Conservation (phyloP, 2,329 filamentous ascomycete genomes). For the Colletotrichum lupini region DNA sequence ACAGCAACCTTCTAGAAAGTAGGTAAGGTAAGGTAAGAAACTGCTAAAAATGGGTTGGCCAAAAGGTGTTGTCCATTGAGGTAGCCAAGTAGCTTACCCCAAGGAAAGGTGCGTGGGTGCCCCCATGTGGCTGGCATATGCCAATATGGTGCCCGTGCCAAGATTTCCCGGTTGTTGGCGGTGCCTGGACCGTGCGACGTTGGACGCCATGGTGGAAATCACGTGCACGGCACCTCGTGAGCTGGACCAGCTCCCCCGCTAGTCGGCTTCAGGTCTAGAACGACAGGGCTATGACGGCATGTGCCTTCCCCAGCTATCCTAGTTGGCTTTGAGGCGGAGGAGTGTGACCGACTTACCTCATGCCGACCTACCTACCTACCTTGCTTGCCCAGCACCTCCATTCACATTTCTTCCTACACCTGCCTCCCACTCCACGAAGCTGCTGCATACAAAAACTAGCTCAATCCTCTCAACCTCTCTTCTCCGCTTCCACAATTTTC, state of each 20-base stretch:
- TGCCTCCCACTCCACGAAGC: slow-evolving; percentile 5
- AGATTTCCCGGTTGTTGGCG: not conserved
- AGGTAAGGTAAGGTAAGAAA: no score
- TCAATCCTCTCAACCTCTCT: slow-evolving; percentile 7
- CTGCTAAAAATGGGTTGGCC: no score
- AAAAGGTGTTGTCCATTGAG: no score
- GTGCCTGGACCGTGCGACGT: not conserved
- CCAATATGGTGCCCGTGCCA: not conserved
- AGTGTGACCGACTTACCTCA: slow-evolving; percentile 21
- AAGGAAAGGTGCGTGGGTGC: no score
- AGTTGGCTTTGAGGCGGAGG: slow-evolving; percentile 26
- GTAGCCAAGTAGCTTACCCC: no score
- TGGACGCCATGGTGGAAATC: not conserved
- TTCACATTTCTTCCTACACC: slow-evolving; percentile 5
- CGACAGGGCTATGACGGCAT: slow-evolving; percentile 35
- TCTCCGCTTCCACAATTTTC: not conserved
- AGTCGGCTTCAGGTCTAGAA: slow-evolving; percentile 24
- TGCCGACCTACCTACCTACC: not conserved
- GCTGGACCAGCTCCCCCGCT: slow-evolving; percentile 2
- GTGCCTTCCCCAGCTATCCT: slow-evolving; percentile 30
- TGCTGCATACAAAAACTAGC: slow-evolving; percentile 15
- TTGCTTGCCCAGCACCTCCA: not conserved
- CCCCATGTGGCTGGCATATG: no score
- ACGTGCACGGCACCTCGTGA: slow-evolving; percentile 4
- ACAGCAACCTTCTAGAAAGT: no score